Percentiles rank a stretch among this genome's conserved stretches.
Conservation (phyloP, 768 basidiomycete genomes). For the Trametes cinnabarina region DNA sequence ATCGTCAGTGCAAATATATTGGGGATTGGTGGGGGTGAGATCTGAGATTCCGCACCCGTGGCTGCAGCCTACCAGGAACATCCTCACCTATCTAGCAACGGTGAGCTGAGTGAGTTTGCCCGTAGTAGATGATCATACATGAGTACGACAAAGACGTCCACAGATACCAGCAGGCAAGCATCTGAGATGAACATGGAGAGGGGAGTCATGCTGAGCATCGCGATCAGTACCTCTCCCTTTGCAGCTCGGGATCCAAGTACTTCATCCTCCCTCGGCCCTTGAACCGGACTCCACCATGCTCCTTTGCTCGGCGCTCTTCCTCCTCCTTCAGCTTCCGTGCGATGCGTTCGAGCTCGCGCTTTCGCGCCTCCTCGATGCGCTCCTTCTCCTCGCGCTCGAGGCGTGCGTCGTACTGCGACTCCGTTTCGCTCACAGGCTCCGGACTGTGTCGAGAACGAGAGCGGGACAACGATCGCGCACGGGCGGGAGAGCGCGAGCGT, state of each 20-base stretch:
- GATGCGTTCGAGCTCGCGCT: slow-evolving; percentile 48
- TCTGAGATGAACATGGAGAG: not conserved
- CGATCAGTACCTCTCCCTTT: slow-evolving; percentile 18
- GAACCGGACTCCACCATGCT: slow-evolving; percentile 53
- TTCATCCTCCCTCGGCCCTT: slow-evolving; percentile 75
- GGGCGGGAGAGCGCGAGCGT: slow-evolving; percentile 14
- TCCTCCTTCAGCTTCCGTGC: slow-evolving; percentile 39
- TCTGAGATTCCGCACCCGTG: too few species aligned
- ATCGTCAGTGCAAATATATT: too few species aligned
- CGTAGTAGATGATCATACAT: too few species aligned
- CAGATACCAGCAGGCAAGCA: too few species aligned
- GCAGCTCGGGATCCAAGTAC: slow-evolving; percentile 57
- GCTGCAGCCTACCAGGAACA: too few species aligned
- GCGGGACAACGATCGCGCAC: too few species aligned
- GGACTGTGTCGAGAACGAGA: too few species aligned
- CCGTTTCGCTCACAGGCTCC: slow-evolving; percentile 47
- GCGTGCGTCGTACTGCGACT: slow-evolving; percentile 70
- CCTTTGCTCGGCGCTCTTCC: slow-evolving; percentile 27
- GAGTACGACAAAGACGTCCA: too few species aligned
- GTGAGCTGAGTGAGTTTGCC: too few species aligned
- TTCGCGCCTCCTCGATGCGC: slow-evolving; percentile 46
- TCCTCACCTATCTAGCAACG: too few species aligned
- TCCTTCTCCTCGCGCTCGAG: slow-evolving; percentile 68
- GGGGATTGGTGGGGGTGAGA: too few species aligned
- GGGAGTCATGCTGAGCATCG: not conserved